Percentiles rank a stretch among this genome's conserved stretches.
Evolutionary conservation across 2,329 filamentous ascomycete genomes (phyloP).

Genomic region (Nemania abortiva): DNA sequence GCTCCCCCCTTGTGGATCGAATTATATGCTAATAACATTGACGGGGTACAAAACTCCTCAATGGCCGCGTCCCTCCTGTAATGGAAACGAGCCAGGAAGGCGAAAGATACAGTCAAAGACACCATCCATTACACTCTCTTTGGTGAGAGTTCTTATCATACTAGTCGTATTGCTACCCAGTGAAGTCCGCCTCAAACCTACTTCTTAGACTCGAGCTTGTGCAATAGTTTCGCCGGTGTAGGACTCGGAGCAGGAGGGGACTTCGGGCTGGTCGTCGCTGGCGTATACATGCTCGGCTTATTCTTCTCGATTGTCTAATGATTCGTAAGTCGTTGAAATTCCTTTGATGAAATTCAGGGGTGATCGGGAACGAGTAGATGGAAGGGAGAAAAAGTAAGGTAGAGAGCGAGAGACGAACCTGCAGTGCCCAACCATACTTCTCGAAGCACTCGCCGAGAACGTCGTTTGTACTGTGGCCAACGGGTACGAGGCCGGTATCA

Average conservation of each 20-base stretch:
- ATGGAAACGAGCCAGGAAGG: not conserved
- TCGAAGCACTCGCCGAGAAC: slow-evolving; percentile 62
- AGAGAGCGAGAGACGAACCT: slow-evolving; percentile 28
- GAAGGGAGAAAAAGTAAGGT: not conserved
- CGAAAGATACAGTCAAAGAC: not conserved
- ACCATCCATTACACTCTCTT: not conserved
- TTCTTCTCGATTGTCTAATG: slow-evolving; percentile 10
- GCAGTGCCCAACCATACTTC: slow-evolving; percentile 59
- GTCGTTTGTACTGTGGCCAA: slow-evolving; percentile 59
- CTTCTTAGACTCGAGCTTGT: slow-evolving; percentile 9
- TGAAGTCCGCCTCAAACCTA: not conserved
- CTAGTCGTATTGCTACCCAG: not conserved
- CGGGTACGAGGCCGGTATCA: slow-evolving; percentile 60
- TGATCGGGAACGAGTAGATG: not conserved
- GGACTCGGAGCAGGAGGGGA: not conserved
- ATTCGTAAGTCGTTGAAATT: not conserved
- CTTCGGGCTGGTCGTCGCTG: not conserved
- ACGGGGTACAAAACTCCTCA: not conserved
- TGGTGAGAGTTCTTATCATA: not conserved
- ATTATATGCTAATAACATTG: not conserved
- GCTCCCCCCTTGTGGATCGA: not conserved
- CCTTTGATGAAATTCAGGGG: not conserved
- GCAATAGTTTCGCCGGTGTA: not conserved
- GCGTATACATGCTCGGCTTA: slow-evolving; percentile 9
- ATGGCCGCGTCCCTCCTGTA: not conserved